These are phyloP conservation scores for Castanea crenata DNA, from an alignment of 306 rosid species.

Conservation along the genomic window DNA sequence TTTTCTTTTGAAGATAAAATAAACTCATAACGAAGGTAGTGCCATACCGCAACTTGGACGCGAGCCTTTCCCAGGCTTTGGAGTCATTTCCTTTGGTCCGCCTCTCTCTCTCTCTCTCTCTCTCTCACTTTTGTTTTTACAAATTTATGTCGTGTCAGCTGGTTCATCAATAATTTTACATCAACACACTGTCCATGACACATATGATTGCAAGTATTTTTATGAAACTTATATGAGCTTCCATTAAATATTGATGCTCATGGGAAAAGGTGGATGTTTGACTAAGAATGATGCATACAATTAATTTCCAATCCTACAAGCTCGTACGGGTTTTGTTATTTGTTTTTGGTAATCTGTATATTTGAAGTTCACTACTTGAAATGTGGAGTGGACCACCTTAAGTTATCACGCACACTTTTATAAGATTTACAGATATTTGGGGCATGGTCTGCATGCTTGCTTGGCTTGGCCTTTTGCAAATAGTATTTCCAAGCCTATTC, in stretches of 20 bases:
- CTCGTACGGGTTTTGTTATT: not conserved
- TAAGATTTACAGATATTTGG: constrained; percentile 35
- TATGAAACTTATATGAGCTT: not conserved
- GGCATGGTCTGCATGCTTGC: constrained; percentile 43
- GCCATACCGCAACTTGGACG: too few species aligned
- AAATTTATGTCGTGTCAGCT: too few species aligned
- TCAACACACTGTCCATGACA: too few species aligned
- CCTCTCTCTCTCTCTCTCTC: too few species aligned
- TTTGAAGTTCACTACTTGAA: constrained; percentile 22
- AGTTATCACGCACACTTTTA: constrained; percentile 27
- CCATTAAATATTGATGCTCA: not conserved
- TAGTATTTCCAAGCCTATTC: constrained; percentile 18
- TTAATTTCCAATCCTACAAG: too few species aligned
- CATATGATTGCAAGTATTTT: too few species aligned
- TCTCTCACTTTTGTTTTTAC: too few species aligned
- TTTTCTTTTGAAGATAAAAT: too few species aligned
- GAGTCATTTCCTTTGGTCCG: too few species aligned
- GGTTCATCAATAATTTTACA: too few species aligned
- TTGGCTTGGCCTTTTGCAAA: constrained; percentile 40
- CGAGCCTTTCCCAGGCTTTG: too few species aligned
- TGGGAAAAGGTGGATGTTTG: not conserved
- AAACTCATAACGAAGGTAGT: too few species aligned
- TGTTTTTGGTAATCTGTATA: not conserved
- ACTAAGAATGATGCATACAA: not conserved
- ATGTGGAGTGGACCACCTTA: constrained; percentile 49